Evolutionary conservation across 768 basidiomycete species (phyloP).

Genomic region (Rhizopogon sp.): DNA sequence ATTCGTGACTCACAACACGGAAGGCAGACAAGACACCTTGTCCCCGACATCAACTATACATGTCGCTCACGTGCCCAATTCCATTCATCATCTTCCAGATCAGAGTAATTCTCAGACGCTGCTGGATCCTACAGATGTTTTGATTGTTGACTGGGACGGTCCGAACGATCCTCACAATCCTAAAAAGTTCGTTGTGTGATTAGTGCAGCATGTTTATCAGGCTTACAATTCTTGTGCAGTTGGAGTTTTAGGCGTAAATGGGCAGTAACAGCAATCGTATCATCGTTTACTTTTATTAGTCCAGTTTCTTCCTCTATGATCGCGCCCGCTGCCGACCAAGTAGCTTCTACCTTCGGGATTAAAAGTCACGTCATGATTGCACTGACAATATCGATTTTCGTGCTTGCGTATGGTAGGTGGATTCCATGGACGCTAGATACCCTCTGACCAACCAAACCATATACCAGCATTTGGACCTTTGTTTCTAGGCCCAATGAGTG

Average conservation of each 20-base stretch:
- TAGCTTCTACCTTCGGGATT: conserved; percentile 52
- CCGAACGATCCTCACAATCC: conserved; percentile 50
- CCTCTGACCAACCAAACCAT: neutral
- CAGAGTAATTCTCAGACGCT: too few relatives aligned
- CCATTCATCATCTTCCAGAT: too few relatives aligned
- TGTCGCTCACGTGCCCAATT: too few relatives aligned
- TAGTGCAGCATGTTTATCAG: too few relatives aligned
- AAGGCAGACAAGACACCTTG: too few relatives aligned
- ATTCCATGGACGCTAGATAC: neutral
- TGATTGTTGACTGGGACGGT: conserved; percentile 51
- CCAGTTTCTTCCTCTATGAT: conserved; percentile 74
- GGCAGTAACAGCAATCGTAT: conserved; percentile 58
- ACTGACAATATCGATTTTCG: conserved; percentile 55
- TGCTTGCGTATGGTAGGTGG: conserved; percentile 53
- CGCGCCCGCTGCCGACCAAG: conserved; percentile 51
- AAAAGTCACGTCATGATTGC: conserved; percentile 49
- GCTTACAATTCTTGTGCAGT: conserved; percentile 22
- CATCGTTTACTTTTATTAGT: conserved; percentile 62
- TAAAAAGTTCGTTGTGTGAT: conserved; percentile 35
- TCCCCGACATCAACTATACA: too few relatives aligned
- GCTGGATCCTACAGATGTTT: neutral
- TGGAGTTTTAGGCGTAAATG: conserved; percentile 58
- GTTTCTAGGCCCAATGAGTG: conserved; percentile 57
- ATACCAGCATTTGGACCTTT: conserved; percentile 25
- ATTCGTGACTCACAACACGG: too few relatives aligned